Base-by-base conservation (phyloP, 352 stramenopile genomes). In the Pythium utonaiense region DNA sequence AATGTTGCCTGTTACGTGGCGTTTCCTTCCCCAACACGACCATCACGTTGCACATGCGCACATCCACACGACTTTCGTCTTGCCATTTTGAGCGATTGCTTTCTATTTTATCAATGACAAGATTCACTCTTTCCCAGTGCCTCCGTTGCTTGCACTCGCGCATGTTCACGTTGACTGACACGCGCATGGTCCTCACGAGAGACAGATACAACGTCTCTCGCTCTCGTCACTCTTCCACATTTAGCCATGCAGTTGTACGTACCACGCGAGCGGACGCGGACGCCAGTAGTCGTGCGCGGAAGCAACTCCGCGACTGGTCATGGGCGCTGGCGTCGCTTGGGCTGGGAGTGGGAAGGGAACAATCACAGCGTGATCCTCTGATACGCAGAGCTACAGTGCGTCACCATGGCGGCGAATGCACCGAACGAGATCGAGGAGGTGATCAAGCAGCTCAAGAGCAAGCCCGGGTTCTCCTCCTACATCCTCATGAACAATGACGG, bases 401-500 rank as follows among this genome's bases (percentile, higher is more conserved):
- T 3, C 17, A 58, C 42, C 45, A 93, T 93, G 83, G 80, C 83
- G 22, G 78, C 76, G 8, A 79, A 81, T n/a, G 80, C 81, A 25
- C 79, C 80, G 27, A 97, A 96, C 56, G 89, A 97, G 74, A 90
- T 97, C 47, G 91, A 97, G 62, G 89, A 97, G 67, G 83, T 87
- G 52, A 91, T 96, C 64, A 95, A 96, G 70, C 84, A 95, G 64
- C 80, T 97, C 67, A 97, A 97, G 74, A 87, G 72, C 67, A 96
- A 95, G 70, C 69, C 82, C 17, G 91, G 88, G 51, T 96, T 97
- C 66, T 78, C 78, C 55, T 82, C 81, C 48, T 97, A 96, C 69
- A 77, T 97, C 38, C 77, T 97, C 65, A 95, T 96, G 80, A 97
- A 93, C 79, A 97, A 97, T 63, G 89, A 97, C 62, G 90, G 90